A percentile compares a stretch with the other conserved stretches of the same genome.
These are phyloP conservation scores for Clonostachys chloroleuca DNA, from an alignment of 2,329 filamentous ascomycete genomes.

Conservation along the genomic window DNA sequence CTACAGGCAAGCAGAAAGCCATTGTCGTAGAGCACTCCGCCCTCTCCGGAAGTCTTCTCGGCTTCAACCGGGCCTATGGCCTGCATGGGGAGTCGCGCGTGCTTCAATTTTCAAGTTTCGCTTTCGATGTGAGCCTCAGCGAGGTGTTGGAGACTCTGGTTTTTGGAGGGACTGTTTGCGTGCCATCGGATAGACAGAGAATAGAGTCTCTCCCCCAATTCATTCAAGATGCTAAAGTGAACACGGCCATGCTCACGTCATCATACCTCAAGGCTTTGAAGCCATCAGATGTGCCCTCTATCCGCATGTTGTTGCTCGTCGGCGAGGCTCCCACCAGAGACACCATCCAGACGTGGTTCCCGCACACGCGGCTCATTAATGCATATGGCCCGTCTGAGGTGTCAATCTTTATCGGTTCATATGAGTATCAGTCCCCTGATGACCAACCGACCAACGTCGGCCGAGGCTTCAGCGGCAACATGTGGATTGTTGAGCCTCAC, in stretches of 20 bases:
- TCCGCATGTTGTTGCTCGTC: constrained; percentile 2
- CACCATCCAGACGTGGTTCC: constrained; percentile 4
- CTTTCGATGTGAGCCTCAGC: constrained; percentile 41
- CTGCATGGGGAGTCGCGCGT: constrained; percentile 46
- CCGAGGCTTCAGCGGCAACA: background rate
- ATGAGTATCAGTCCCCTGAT: background rate
- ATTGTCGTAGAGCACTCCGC: background rate
- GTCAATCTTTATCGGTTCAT: constrained; percentile 18
- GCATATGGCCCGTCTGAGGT: constrained; percentile 17
- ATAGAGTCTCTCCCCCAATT: constrained; percentile 2
- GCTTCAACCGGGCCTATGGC: constrained; percentile 21
- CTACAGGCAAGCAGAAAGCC: background rate
- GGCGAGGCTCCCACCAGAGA: constrained; percentile 23
- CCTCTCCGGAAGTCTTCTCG: constrained; percentile 1
- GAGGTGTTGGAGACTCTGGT: constrained; percentile 13
- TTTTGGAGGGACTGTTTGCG: constrained; percentile 12
- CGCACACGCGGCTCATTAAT: constrained; percentile 17
- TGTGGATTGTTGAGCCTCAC: constrained; percentile 9
- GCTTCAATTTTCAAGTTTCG: constrained; percentile 44
- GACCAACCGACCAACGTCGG: constrained; percentile 2
- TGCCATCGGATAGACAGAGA: constrained; percentile 10
- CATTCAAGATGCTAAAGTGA: background rate
- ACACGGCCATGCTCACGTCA: constrained; percentile 1
- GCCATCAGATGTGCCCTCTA: constrained; percentile 1
- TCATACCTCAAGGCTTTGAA: constrained; percentile 1